phyloP scores from a whole-genome alignment of 345 rosid genomes.

The Bretschneidera sinensis region DNA sequence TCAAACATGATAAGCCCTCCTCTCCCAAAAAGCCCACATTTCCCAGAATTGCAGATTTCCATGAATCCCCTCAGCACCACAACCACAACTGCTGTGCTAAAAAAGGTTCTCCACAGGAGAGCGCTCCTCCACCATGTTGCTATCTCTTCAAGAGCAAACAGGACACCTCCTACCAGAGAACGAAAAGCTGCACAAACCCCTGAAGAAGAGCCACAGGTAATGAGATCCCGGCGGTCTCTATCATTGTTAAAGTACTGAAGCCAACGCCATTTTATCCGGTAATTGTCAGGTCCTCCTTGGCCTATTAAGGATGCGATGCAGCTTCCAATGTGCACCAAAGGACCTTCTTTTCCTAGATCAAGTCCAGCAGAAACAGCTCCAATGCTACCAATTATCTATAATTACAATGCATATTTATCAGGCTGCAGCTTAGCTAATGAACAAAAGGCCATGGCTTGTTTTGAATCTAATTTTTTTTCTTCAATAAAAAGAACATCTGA shows the following conservation, averaged over 20 bases:
- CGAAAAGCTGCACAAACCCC: conserved; percentile 97
- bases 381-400: conserved; percentile 81
- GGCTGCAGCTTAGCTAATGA: no score
- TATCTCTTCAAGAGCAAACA: conserved; percentile 85
- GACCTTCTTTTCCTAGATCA: conserved; percentile 91
- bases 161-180: conserved; percentile 89
- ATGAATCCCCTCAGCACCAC: conserved; percentile 80
- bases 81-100: conserved; percentile 81
- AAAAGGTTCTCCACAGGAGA: conserved; percentile 86
- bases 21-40: conserved; percentile 81
- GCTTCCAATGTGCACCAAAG: conserved; percentile 80
- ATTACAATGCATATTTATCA: background rate
- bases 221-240: conserved; percentile 81
- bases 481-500: background rate
- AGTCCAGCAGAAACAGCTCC: conserved; percentile 89
- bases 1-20: conserved; percentile 96
- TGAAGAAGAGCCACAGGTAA: conserved; percentile 82
- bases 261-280: conserved; percentile 75
- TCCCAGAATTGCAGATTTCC: conserved; percentile 70
- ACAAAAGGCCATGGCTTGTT: background rate
- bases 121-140: conserved; percentile 99
- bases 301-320: conserved; percentile 89
- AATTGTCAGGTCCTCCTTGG: conserved; percentile 78
- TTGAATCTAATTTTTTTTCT: background rate
- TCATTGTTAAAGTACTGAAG: conserved; percentile 94